Evolutionary conservation across 106 monocot species (phyloP).

Genomic region (Chionographis japonica): DNA sequence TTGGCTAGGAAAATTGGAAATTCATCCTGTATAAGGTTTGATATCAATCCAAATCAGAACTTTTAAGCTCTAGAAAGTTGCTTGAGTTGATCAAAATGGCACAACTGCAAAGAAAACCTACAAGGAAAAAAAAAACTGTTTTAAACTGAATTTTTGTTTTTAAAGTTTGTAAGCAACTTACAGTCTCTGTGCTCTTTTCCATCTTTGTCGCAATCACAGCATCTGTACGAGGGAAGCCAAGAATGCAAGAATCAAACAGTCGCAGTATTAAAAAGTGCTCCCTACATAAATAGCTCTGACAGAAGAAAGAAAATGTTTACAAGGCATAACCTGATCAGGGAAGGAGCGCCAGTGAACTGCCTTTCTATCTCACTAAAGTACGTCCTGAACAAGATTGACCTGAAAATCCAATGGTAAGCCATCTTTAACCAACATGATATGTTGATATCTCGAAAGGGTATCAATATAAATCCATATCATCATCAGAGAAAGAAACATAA

Average conservation of each 20-base stretch:
- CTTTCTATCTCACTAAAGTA: constrained; percentile 46
- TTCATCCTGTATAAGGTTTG: too few relatives aligned
- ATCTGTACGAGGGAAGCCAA: constrained; percentile 6
- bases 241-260: neutral
- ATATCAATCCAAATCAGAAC: too few relatives aligned
- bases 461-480: too few relatives aligned
- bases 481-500: too few relatives aligned
- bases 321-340: constrained; percentile 23
- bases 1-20: too few relatives aligned
- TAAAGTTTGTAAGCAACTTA: constrained; percentile 20
- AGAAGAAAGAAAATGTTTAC: neutral
- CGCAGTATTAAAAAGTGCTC: neutral
- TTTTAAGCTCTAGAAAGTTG: too few relatives aligned
- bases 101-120: too few relatives aligned
- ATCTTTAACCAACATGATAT: neutral
- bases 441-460: too few relatives aligned
- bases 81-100: too few relatives aligned
- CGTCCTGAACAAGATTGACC: constrained; percentile 48
- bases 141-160: too few relatives aligned
- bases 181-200: constrained; percentile 33
- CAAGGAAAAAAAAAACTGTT: too few relatives aligned
- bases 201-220: constrained; percentile 26
- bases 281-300: neutral
- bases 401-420: neutral
- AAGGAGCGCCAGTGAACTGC: constrained; percentile 27